Evolutionary conservation across 1,284 basidiomycete genomes (phyloP).

Genomic region (Cystobasidium slooffiae): DNA sequence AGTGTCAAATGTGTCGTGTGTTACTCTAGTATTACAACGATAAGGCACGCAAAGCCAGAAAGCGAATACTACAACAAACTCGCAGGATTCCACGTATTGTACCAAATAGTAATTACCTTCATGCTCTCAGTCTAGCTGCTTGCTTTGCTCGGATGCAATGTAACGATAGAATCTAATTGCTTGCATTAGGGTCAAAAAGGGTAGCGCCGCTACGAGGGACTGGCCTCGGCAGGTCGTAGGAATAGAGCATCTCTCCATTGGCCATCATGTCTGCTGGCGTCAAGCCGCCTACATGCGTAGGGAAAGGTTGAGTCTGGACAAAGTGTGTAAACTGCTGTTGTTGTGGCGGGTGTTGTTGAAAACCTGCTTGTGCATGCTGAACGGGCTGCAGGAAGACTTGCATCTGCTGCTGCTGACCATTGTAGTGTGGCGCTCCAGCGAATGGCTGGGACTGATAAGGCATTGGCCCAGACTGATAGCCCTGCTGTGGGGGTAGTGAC

Average conservation of each 20-base stretch:
- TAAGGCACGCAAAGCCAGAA: too few species aligned
- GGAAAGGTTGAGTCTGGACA: neutral
- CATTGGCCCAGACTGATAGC: neutral
- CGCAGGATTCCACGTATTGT: neutral
- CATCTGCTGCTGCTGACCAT: neutral
- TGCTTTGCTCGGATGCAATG: neutral
- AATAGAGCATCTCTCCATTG: slow-evolving; percentile 42
- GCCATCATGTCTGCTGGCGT: slow-evolving; percentile 37
- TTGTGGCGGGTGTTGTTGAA: slow-evolving; percentile 5
- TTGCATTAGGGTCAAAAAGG: slow-evolving; percentile 40
- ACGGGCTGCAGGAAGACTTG: slow-evolving; percentile 2
- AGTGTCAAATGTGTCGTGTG: too few species aligned
- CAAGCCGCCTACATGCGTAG: slow-evolving; percentile 10
- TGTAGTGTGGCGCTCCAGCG: neutral
- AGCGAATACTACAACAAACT: neutral
- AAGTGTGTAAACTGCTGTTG: slow-evolving; percentile 1
- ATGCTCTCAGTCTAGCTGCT: neutral
- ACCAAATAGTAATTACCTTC: neutral
- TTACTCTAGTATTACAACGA: too few species aligned
- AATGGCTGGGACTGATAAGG: neutral
- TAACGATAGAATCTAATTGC: neutral
- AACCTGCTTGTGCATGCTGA: slow-evolving; percentile 1
- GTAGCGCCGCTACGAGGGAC: slow-evolving; percentile 37
- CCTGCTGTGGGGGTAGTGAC: neutral
- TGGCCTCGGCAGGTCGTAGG: slow-evolving; percentile 36